Base-by-base conservation (phyloP, 371 early-diverging fungal genomes). In the Capillidium rhysosporum region DNA sequence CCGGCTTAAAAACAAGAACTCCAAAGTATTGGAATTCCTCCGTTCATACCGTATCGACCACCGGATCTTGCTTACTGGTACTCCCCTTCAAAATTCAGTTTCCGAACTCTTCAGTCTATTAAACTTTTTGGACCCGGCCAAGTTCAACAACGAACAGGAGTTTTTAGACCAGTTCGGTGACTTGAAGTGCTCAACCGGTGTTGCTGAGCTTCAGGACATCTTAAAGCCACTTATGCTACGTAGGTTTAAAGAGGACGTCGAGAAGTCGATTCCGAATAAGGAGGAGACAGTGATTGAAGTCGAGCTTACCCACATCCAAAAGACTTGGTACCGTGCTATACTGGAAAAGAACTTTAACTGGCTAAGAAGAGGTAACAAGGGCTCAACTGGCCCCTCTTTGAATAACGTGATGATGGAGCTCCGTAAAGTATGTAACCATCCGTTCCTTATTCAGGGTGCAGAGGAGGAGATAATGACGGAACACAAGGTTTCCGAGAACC, bases 371-470 rank as follows among this genome's bases (percentile, higher is more conserved):
- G 82, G 80, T 20, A 60, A 70, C 14, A 77, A 75, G 46, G 65
- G 65, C 59, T 57, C 10, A n/a, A 56, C 55, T 41, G 64, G 63
- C 47, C 66, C 62, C 18, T 60, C 59, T 51, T 43, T 63, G 29
- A 66, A 90, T 67, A 86, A 87, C 59, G 85, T 86, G 31, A 65
- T 97, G 59, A 92, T 93, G 92, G 92, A 94, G 65, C 71, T 97
- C 21, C 82, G 96, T 45, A 95, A 95, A 63, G 90, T 92, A 14
- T 97, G 97, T 61, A 94, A 93, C 56, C 97, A 97, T 56, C 97
- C 97, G 0, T 89, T 89, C 63, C 67, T 95, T 46, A 89, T 95
- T 61, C 86, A 90, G 57, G 87, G 41, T 21, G 40, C 38, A 16
- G 25, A 24, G 14, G 41, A 53, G 18, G 73, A 78, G 25, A 40